phyloP scores from a whole-genome alignment of 176 grass and related monocot species.

The Chrysopogon serrulatus region DNA sequence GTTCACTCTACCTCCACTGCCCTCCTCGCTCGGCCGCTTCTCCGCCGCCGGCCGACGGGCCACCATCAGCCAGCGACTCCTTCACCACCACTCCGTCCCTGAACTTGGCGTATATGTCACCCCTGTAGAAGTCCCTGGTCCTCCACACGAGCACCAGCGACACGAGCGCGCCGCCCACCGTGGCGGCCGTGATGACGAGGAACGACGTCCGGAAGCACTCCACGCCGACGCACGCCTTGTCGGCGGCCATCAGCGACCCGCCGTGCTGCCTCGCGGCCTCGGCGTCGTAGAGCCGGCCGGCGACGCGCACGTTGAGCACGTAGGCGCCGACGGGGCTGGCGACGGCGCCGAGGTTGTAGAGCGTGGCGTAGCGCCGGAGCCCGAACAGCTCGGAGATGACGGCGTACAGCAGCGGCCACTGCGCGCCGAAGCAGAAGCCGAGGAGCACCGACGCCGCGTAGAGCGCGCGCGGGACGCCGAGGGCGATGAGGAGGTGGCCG shows the following conservation, averaged over 20 bases:
- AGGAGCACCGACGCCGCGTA: slow-evolving; percentile 66
- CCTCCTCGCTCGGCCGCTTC: neutral
- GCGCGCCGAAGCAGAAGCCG: slow-evolving; percentile 88
- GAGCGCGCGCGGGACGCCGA: slow-evolving; percentile 24
- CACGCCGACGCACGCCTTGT: neutral
- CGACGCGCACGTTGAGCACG: neutral
- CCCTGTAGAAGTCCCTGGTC: slow-evolving; percentile 9
- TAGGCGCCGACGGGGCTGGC: neutral
- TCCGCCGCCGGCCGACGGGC: neutral
- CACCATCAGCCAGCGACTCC: neutral
- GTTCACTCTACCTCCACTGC: neutral
- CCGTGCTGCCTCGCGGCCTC: neutral
- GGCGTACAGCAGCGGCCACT: slow-evolving; percentile 51
- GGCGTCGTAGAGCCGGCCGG: neutral
- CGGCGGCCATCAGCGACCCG: too few species aligned
- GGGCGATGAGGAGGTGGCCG: slow-evolving; percentile 45
- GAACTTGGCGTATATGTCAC: neutral
- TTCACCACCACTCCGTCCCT: neutral
- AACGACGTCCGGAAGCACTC: slow-evolving; percentile 20
- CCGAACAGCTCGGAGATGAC: slow-evolving; percentile 22
- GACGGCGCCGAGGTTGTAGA: neutral
- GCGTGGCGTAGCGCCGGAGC: neutral
- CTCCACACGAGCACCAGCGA: slow-evolving; percentile 20
- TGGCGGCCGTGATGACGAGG: neutral
- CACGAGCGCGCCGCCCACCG: neutral